Base-by-base conservation (phyloP, 192 early-diverging fungal species). In the Rhizophagus prolifer region DNA sequence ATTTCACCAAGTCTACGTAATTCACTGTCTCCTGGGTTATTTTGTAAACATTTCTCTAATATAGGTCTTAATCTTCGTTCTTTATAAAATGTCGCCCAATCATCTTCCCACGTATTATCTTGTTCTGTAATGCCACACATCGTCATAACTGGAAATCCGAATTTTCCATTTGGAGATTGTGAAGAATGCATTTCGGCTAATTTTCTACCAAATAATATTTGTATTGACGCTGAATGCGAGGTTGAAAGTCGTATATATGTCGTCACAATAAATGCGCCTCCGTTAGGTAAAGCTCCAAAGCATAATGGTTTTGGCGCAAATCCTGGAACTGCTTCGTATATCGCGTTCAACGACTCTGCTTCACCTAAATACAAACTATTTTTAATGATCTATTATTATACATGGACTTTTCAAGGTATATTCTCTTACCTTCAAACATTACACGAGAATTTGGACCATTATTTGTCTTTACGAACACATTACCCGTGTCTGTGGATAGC, bases 81-180 rank as follows among this genome's bases (percentile, higher is more conserved):
- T 10, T 65, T 73, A 26, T 69, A 80, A 26, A 80, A 80, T 30
- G 34, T 67, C 41, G 54, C 58, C 79, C 79, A 80, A 23, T 58
- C 30, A 28, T 50, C 65, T 41, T 63, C 75, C 79, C 79, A 80
- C 12, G 44, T 78, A 74, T 80, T 80, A 58, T 80, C 79, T 68
- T 80, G 79, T 58, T 58, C 66, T 14, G 79, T 80, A 28, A 63
- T 21, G 9, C 79, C 79, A 46, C 79, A 80, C 67, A 74, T 72
- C 4, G 79, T 80, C 26, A 23, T 16, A 10, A 67, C 62, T 12
- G 67, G 44, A 74, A 80, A 80, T 16, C 79, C 79, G 34, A 79
- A 80, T 41, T 58, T 60, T 2, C 76, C 65, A 31, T 74, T 80
- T 28, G 78, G 77, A 3, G 77, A 79, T 38, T 34, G 25, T 8